Conservation (phyloP, 176 grass and related monocot genomes). For the Avena eriantha region DNA sequence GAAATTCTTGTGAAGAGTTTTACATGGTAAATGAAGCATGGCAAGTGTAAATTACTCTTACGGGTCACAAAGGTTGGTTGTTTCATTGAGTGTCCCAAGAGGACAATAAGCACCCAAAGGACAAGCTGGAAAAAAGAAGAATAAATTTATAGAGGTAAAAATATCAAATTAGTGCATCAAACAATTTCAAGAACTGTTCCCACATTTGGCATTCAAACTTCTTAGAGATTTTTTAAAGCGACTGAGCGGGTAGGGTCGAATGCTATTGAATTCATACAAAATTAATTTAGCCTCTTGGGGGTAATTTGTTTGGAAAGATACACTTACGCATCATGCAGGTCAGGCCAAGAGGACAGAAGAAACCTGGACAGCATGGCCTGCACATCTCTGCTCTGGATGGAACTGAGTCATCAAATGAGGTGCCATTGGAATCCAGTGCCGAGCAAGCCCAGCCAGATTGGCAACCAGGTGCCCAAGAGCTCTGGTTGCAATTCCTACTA, state of each 20-base stretch:
- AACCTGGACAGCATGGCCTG: conserved; percentile 64
- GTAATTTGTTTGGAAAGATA: conserved; percentile 17
- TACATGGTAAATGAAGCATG: neutral
- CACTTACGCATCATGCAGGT: conserved; percentile 83
- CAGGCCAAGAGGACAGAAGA: conserved; percentile 68
- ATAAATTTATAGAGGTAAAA: conserved; percentile 12
- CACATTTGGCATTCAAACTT: conserved; percentile 17
- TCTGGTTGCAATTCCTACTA: conserved; percentile 65
- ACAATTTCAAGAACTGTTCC: conserved; percentile 12
- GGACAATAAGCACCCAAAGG: conserved; percentile 88
- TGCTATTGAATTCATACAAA: conserved; percentile 17
- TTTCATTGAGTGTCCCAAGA: conserved; percentile 54
- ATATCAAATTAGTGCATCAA: neutral
- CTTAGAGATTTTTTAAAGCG: conserved; percentile 4
- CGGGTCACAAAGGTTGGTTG: conserved; percentile 74
- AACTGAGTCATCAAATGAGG: neutral
- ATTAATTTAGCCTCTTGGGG: neutral
- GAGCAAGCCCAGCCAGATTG: conserved; percentile 76
- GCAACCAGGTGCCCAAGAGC: conserved; percentile 62
- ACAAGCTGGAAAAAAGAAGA: conserved; percentile 62
- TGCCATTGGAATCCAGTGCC: neutral
- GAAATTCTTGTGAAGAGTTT: conserved; percentile 22
- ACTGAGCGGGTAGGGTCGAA: neutral
- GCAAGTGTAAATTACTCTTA: conserved; percentile 48
- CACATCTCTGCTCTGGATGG: conserved; percentile 43